Percentiles rank a stretch among this genome's conserved stretches.
Evolutionary conservation across 495 filamentous ascomycete genomes (phyloP).

Genomic region (Hypoxylon crocopeplum): DNA sequence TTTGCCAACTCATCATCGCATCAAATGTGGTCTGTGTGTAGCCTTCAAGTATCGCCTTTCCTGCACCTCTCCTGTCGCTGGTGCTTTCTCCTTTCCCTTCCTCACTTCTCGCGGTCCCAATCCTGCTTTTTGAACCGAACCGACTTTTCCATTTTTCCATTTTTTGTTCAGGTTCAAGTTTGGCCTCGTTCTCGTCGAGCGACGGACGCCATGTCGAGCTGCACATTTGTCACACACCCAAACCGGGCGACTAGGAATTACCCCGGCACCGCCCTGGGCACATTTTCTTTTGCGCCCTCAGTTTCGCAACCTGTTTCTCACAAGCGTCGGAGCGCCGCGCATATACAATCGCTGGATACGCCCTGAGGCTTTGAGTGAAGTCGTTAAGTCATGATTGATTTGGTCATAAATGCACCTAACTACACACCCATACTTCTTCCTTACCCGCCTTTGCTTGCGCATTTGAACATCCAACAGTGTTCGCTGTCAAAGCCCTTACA

Average conservation of each 20-base stretch:
- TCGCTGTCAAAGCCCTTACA: constrained; percentile 25
- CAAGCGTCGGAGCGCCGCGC: constrained; percentile 6
- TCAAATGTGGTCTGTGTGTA: constrained; percentile 56
- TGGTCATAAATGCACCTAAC: constrained; percentile 44
- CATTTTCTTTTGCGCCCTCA: constrained; percentile 25
- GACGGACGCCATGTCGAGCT: constrained; percentile 16
- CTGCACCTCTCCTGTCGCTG: constrained; percentile 36
- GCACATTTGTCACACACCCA: constrained; percentile 13
- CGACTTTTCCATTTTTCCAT: constrained; percentile 1
- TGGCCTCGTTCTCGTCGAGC: constrained; percentile 19
- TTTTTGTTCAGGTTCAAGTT: constrained; percentile 1
- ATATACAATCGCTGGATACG: constrained; percentile 8
- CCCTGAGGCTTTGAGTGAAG: constrained; percentile 23
- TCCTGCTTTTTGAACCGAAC: not conserved
- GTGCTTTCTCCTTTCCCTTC: constrained; percentile 23
- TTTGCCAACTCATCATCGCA: constrained; percentile 55
- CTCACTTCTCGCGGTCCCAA: constrained; percentile 9
- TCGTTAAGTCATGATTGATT: constrained; percentile 45
- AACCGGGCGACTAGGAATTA: constrained; percentile 20
- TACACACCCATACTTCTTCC: constrained; percentile 42
- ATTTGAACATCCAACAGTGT: constrained; percentile 31
- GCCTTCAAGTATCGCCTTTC: constrained; percentile 42
- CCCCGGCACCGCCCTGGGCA: constrained; percentile 18
- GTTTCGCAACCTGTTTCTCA: constrained; percentile 11
- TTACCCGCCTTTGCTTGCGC: constrained; percentile 32